phyloP scores from a whole-genome alignment of 192 early-diverging fungal genomes.

The Allomyces macrogynus region DNA sequence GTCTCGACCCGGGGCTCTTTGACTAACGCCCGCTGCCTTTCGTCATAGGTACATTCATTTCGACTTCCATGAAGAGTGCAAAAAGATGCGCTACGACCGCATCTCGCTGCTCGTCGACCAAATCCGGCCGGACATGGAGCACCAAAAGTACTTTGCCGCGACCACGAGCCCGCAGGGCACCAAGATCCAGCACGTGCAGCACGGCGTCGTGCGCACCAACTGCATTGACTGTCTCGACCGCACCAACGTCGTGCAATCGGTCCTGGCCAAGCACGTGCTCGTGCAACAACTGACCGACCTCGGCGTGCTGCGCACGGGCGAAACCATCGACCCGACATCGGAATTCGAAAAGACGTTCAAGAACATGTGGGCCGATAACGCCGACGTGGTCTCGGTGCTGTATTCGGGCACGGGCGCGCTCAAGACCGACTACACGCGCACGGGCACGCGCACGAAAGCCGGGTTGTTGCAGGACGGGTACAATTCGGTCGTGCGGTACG shows the following conservation, averaged over 20 bases:
- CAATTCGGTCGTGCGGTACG: slow-evolving; percentile 67
- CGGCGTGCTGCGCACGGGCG: slow-evolving; percentile 35
- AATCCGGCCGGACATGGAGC: slow-evolving; percentile 39
- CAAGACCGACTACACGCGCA: slow-evolving; percentile 95
- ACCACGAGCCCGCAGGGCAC: slow-evolving; percentile 1
- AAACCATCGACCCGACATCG: slow-evolving; percentile 24
- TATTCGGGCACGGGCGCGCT: slow-evolving; percentile 94
- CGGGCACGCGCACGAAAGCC: slow-evolving; percentile 63
- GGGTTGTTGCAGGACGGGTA: slow-evolving; percentile 64
- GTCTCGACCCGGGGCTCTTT: too few species aligned
- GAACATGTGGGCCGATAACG: slow-evolving; percentile 86
- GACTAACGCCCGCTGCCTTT: slow-evolving; percentile 21
- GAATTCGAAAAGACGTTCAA: slow-evolving; percentile 43
- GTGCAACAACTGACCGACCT: slow-evolving; percentile 48
- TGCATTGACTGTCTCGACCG: slow-evolving; percentile 99
- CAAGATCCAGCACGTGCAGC: slow-evolving; percentile 1
- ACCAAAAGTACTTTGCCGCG: slow-evolving; percentile 30
- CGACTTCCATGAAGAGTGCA: slow-evolving; percentile 94
- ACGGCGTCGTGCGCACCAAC: slow-evolving; percentile 75
- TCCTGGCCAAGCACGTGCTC: slow-evolving; percentile 56
- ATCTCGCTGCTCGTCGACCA: slow-evolving; percentile 63
- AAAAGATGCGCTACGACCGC: slow-evolving; percentile 85
- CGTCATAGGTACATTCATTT: slow-evolving; percentile 63
- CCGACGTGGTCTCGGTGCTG: slow-evolving; percentile 68
- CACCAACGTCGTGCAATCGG: slow-evolving; percentile 94